Conservation (phyloP, 306 rosid genomes). For the Prunus dulcis region DNA sequence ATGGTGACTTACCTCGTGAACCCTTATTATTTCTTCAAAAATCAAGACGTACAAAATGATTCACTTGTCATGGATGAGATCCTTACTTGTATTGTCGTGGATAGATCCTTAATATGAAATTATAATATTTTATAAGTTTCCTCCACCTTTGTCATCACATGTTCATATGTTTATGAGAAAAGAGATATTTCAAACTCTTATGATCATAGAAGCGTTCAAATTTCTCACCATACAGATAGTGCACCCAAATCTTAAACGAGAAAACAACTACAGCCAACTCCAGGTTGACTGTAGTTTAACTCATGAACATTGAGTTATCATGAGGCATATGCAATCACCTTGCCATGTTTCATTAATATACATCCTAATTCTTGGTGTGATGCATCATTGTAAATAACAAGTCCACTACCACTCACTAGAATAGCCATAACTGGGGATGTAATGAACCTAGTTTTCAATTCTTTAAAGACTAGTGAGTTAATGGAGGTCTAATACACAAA, state of each 20-base stretch:
- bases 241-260: background rate
- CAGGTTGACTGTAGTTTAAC: no score
- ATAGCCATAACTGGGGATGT: background rate
- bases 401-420: background rate
- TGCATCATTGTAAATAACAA: background rate
- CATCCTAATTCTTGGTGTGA: background rate
- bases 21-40: no score
- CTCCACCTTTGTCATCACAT: background rate
- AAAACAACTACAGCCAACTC: no score
- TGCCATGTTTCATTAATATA: background rate
- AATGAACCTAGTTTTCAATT: background rate
- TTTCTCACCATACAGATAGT: background rate
- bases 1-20: background rate
- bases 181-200: no score
- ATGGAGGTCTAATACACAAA: background rate
- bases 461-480: background rate
- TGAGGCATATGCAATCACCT: background rate
- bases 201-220: background rate
- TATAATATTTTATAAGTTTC: no score
- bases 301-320: background rate
- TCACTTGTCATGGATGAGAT: no score
- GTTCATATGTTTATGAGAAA: no score
- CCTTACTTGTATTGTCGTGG: no score
- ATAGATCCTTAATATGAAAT: background rate
- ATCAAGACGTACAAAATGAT: background rate